Base-by-base conservation (phyloP, 805 yeast genomes). In the Metschnikowia sp. region DNA sequence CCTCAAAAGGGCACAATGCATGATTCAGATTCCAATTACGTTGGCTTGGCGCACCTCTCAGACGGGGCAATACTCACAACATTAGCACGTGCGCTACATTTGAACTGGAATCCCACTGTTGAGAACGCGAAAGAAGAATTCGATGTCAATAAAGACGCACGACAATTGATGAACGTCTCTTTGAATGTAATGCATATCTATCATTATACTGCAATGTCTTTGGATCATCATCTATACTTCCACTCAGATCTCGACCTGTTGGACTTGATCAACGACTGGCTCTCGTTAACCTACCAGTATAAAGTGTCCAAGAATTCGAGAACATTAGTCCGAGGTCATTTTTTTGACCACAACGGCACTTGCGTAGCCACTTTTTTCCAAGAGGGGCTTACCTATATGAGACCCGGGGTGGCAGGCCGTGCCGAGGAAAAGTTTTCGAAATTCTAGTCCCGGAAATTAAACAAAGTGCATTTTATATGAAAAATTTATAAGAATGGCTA, bases 141-240 rank as follows among this genome's bases (percentile, higher is more conserved):
- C 35, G 75, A 72, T 52, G 58, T 59, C 32, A 52, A 44, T 13
- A 60, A 57, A 36, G 73, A 70, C 46, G 74, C 75, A 1, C 49
- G 61, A n/a, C 28, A 48, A 18, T 47, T 67, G 28, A 43, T 55
- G 51, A 19, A 40, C 18, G 29, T 47, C 15, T 40, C 58, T 9
- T 44, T 55, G 30, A 54, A 54, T 36, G 55, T 49, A 3, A 35
- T 54, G 39, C 58, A 54, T 35, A 40, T 72, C 10, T 69, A 63
- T 53, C 77, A 72, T 51, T 72, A 72, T 57, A 68, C 66, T 45
- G 77, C 76, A 26, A 72, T 72, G 76, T 69, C 75, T 5, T 55
- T 72, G 29, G 76, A 72, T 53, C 77, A 72, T 56, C 76, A 72
- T 52, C 60, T 72, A 13, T 72, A 72, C 49, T 72, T 72, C 52